These are phyloP conservation scores for Coprinopsis cinerea DNA, from an alignment of 768 basidiomycete species.

Conservation along the genomic window DNA sequence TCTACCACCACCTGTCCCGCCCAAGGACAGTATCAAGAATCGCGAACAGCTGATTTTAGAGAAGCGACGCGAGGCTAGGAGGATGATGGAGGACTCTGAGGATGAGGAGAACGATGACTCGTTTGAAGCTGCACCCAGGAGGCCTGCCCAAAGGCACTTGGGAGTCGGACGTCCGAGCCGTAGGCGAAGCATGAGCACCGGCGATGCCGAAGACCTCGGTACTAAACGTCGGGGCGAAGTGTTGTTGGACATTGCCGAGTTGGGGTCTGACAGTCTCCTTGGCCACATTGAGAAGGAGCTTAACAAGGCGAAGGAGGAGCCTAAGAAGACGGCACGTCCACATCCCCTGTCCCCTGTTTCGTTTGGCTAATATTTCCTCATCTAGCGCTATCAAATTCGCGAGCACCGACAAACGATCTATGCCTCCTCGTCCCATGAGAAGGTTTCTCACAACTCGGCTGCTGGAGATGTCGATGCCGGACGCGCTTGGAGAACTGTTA, in stretches of 20 bases:
- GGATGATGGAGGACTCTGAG: slow-evolving; percentile 42
- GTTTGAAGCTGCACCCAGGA: slow-evolving; percentile 10
- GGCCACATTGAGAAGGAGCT: slow-evolving; percentile 75
- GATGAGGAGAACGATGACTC: slow-evolving; percentile 9
- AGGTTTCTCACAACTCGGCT: slow-evolving; percentile 60
- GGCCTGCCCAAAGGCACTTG: slow-evolving; percentile 23
- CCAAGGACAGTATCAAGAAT: slow-evolving; percentile 59
- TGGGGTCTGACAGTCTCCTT: slow-evolving; percentile 48
- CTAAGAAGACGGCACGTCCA: slow-evolving; percentile 38
- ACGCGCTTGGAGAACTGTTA: slow-evolving; percentile 80
- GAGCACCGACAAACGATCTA: slow-evolving; percentile 75
- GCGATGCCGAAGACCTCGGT: slow-evolving; percentile 52
- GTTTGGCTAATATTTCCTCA: slow-evolving; percentile 10
- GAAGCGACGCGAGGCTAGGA: slow-evolving; percentile 58
- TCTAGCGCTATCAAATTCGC: slow-evolving; percentile 74
- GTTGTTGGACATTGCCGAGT: slow-evolving; percentile 33
- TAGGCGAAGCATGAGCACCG: slow-evolving; percentile 73
- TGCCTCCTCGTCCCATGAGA: slow-evolving; percentile 75
- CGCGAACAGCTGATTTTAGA: slow-evolving; percentile 68
- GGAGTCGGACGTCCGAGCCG: slow-evolving; percentile 48
- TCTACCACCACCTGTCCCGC: slow-evolving; percentile 42
- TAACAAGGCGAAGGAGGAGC: slow-evolving; percentile 49
- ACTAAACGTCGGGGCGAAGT: slow-evolving; percentile 29
- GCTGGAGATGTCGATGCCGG: slow-evolving; percentile 82
- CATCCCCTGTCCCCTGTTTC: slow-evolving; percentile 6